Evolutionary conservation across 164 flowering plant genomes (phyloP), one percentile per base, ranked within the genome.

Genomic region (Aristolochia contorta): DNA sequence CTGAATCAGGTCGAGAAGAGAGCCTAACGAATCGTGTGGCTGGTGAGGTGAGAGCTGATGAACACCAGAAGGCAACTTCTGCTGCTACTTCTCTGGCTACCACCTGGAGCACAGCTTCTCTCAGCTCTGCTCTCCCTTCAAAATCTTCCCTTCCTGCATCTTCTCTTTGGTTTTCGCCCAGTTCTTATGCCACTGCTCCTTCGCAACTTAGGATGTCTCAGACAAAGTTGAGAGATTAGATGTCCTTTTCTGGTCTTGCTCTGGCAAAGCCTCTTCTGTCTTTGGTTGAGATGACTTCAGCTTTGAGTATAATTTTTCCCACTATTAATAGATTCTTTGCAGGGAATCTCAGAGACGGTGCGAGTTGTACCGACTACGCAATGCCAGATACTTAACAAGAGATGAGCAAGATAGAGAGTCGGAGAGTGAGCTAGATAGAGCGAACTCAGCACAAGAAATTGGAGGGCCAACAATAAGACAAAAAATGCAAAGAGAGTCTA

Each of bases 101-200:
- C 16, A 69, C 79, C 32, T 87, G 89, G 95, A 81, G 68, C 66
- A 82, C 85, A 87, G 67, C 84, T 10, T 77, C 92, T 50, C 79
- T 90, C 5, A 71, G 58, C 20, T 70, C 84, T 3, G 74, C 92
- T 3, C 82, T 76, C 33, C 64, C 77, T 2, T 33, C 74, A 7
- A 32, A 32, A 3, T 7, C 4, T 7, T 43, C 50, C 51, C 68
- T 59, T 0, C 55, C 71, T 50, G 0, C 47, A 8, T 54, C 46
- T 60, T 64, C 58, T 59, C 62, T 51, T 25, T 58, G 67, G 47
- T 62, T 67, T 32, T 32, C 37, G 55, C 32, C 51, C 47, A 24
- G 59, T 62, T 53, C 47, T 8, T 30, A 24, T 19, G n/a, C 54
- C n/a, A 0, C 57, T 22, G 24, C 19, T 18, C n/a, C 45, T 53